Evolutionary conservation across 148 eudicot genomes (phyloP), one percentile per base, ranked within the genome.

Genomic region (Pouteria glomerata): DNA sequence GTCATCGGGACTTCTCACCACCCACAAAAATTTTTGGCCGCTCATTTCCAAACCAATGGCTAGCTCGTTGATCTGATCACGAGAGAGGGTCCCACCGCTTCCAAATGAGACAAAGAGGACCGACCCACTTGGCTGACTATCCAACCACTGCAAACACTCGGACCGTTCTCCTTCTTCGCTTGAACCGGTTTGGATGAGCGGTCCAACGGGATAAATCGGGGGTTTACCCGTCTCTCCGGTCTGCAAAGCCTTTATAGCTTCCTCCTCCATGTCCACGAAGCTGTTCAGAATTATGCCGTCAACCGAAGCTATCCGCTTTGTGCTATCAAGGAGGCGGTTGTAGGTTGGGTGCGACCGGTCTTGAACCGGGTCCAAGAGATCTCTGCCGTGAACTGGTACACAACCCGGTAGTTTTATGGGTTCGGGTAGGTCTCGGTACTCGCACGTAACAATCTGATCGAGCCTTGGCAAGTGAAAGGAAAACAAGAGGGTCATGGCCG

Each of bases 101-200:
- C 86, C 86, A 76, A 83, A 83, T 1, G 81, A 80, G 1, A 83
- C 82, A 42, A 74, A 83, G 10, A 83, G 8, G 7, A 83, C 86
- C 2, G 86, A 80, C 0, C 81, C 75, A 66, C 35, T 58, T 59
- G 86, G 82, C 44, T 83, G 84, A 47, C 50, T 21, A 58, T 83
- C 79, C 62, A 82, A 67, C 85, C 85, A 82, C 15, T 2, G 55
- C 47, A 80, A 2, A 53, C 71, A 69, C 19, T 55, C 61, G 0
- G 67, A 69, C 27, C 72, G 70, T 27, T 74, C 73, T 6, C 6
- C 5, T 19, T 37, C 71, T n/a, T 12, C 35, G 30, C 2, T 44
- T 3, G 27, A 65, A 23, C 69, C 77, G 55, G 73, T 31, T 63
- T n/a, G 61, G 15, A 80, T 27, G 11, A 83, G 41, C 52, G 82